These are phyloP conservation scores for Excoecaria agallocha DNA, from an alignment of 345 rosid species.

Conservation along the genomic window DNA sequence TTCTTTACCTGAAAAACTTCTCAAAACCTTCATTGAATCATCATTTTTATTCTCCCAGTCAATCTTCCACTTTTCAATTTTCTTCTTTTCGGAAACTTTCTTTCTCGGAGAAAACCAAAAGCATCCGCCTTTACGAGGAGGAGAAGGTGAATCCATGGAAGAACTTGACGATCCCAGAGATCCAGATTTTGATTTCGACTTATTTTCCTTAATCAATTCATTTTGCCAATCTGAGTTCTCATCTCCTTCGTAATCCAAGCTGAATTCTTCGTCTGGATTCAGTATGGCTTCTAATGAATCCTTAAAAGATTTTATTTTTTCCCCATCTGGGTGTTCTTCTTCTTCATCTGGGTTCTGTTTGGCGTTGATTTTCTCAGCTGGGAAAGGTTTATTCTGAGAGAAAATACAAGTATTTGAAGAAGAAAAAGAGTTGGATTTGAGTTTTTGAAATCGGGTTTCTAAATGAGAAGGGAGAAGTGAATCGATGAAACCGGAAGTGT, in stretches of 20 bases:
- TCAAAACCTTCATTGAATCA: slow-evolving; percentile 34
- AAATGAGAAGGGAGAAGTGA: slow-evolving; percentile 63
- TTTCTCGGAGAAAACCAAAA: slow-evolving; percentile 68
- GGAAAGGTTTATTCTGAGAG: slow-evolving; percentile 12
- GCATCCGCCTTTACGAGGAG: slow-evolving; percentile 48
- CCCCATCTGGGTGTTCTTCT: slow-evolving; percentile 19
- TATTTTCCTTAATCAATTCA: slow-evolving; percentile 12
- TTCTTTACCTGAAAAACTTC: slow-evolving; percentile 51
- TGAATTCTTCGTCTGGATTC: slow-evolving; percentile 23
- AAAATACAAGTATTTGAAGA: slow-evolving; percentile 6
- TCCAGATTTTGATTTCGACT: slow-evolving; percentile 6
- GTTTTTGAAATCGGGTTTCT: slow-evolving; percentile 70
- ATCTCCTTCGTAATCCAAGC: slow-evolving; percentile 17
- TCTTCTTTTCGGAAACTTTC: slow-evolving; percentile 14
- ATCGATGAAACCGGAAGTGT: slow-evolving; percentile 53
- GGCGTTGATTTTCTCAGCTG: neutral
- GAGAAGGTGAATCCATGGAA: slow-evolving; percentile 45
- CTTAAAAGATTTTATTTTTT: neutral
- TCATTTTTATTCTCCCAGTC: slow-evolving; percentile 31
- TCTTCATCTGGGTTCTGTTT: slow-evolving; percentile 16
- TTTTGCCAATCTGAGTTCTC: slow-evolving; percentile 18
- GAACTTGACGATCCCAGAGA: slow-evolving; percentile 26
- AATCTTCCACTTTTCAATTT: slow-evolving; percentile 28
- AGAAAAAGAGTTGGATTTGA: slow-evolving; percentile 75
- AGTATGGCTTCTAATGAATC: neutral